Evolutionary conservation across 2,329 filamentous ascomycete genomes (phyloP).

Genomic region (Hymenoscyphus occultus): DNA sequence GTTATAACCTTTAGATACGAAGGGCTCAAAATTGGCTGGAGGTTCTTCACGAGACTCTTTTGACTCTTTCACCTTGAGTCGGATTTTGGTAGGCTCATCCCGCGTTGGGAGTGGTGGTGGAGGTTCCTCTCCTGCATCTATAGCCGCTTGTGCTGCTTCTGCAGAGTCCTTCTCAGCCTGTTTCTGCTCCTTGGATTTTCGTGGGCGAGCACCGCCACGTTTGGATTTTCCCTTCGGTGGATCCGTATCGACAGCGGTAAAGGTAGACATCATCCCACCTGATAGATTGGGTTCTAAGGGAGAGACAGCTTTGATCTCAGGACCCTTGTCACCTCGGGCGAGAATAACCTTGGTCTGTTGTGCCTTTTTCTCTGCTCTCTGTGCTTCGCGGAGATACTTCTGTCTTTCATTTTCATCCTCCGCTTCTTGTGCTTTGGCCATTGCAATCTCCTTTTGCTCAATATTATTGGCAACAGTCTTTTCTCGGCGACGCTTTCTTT

Average conservation of each 20-base stretch:
- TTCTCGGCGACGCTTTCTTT: constrained; percentile 90
- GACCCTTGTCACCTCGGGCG: constrained; percentile 82
- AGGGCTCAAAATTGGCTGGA: constrained; percentile 42
- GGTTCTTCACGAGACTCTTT: constrained; percentile 45
- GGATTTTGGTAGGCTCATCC: constrained; percentile 48
- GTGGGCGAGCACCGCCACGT: constrained; percentile 60
- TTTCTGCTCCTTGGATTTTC: constrained; percentile 89
- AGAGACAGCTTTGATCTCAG: constrained; percentile 61
- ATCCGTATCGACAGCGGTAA: constrained; percentile 55
- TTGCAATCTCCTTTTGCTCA: constrained; percentile 81
- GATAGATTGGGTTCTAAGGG: constrained; percentile 77
- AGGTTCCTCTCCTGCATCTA: constrained; percentile 75
- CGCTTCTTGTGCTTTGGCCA: constrained; percentile 73
- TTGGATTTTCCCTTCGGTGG: constrained; percentile 50
- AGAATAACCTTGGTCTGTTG: constrained; percentile 85
- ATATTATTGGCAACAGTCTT: constrained; percentile 94
- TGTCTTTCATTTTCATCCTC: constrained; percentile 79
- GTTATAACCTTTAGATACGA: constrained; percentile 88
- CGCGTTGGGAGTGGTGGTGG: constrained; percentile 41
- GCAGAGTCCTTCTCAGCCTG: constrained; percentile 78
- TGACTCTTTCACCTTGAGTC: constrained; percentile 56
- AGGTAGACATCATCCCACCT: constrained; percentile 80
- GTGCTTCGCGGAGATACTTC: constrained; percentile 79
- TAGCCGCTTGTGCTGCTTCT: constrained; percentile 79
- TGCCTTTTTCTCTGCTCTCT: constrained; percentile 88